phyloP scores from a whole-genome alignment of 169 alveolate species.

The Ichthyophthirius multifiliis region DNA sequence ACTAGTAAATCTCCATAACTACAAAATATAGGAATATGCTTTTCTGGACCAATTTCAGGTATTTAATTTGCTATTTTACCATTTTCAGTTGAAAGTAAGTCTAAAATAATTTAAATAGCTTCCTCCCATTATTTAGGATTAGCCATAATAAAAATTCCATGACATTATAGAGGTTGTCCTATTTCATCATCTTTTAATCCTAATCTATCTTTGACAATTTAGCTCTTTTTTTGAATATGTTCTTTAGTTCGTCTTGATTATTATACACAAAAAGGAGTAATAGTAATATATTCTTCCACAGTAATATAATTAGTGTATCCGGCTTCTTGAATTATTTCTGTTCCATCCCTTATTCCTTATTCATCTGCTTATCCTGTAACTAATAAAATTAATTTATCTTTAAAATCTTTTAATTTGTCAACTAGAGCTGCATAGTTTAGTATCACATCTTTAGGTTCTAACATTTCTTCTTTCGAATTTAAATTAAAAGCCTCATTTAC shows the following conservation, averaged over 20 bases:
- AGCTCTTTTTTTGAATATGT: background rate
- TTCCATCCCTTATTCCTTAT: conserved; percentile 19
- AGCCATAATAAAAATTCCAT: background rate
- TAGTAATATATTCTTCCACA: conserved; percentile 13
- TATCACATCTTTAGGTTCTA: background rate
- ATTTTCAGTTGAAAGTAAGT: background rate
- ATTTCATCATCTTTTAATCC: background rate
- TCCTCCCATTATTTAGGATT: background rate
- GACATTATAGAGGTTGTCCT: background rate
- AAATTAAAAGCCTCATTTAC: background rate
- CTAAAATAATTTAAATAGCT: background rate
- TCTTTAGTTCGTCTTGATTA: background rate
- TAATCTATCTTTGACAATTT: background rate
- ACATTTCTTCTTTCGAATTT: background rate
- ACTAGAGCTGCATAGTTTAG: background rate
- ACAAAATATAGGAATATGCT: background rate
- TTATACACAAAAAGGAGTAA: background rate
- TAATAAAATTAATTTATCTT: conserved; percentile 8
- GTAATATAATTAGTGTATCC: conserved; percentile 18
- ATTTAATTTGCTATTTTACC: background rate
- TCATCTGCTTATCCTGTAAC: too few species aligned
- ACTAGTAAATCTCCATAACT: background rate
- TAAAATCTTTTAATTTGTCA: background rate
- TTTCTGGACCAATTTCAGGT: background rate
- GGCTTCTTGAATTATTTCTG: conserved; percentile 6